These are phyloP conservation scores for Didymella lethalis DNA, from an alignment of 2,329 filamentous ascomycete genomes.

Conservation along the genomic window DNA sequence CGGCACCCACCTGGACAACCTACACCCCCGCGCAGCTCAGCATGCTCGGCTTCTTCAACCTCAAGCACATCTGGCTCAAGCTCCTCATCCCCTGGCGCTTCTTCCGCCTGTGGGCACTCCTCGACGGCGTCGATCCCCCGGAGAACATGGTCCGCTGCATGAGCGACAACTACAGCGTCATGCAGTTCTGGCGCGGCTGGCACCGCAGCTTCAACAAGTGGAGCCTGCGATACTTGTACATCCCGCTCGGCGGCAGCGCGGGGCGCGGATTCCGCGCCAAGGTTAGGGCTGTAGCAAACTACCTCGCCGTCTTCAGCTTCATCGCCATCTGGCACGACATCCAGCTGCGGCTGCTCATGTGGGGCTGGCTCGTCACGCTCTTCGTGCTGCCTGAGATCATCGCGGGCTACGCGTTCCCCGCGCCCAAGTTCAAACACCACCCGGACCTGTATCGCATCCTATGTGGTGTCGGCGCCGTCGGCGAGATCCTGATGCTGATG, in stretches of 20 bases:
- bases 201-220: slow-evolving; percentile 95
- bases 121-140: slow-evolving; percentile 91
- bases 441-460: slow-evolving; percentile 80
- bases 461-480: slow-evolving; percentile 80
- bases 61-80: slow-evolving; percentile 98
- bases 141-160: slow-evolving; percentile 99
- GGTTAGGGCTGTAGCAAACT: slow-evolving; percentile 73
- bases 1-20: slow-evolving; percentile 77
- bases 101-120: slow-evolving; percentile 93
- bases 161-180: slow-evolving; percentile 89
- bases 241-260: slow-evolving; percentile 80
- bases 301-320: slow-evolving; percentile 89
- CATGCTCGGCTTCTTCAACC: slow-evolving; percentile 93
- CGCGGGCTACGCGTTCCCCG: slow-evolving; percentile 75
- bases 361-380: slow-evolving; percentile 95
- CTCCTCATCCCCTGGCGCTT: slow-evolving; percentile 97
- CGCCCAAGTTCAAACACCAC: slow-evolving; percentile 71
- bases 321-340: slow-evolving; percentile 99
- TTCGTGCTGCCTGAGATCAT: slow-evolving; percentile 92
- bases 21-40: slow-evolving; percentile 89
- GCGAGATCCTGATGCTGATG: slow-evolving; percentile 94
- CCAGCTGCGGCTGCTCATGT: slow-evolving; percentile 85
- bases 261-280: slow-evolving; percentile 51
- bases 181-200: slow-evolving; percentile 96
- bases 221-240: slow-evolving; percentile 91